These are phyloP conservation scores for Paramecium sexaurelia DNA, from an alignment of 73 alveolate genomes.

Conservation along the genomic window DNA sequence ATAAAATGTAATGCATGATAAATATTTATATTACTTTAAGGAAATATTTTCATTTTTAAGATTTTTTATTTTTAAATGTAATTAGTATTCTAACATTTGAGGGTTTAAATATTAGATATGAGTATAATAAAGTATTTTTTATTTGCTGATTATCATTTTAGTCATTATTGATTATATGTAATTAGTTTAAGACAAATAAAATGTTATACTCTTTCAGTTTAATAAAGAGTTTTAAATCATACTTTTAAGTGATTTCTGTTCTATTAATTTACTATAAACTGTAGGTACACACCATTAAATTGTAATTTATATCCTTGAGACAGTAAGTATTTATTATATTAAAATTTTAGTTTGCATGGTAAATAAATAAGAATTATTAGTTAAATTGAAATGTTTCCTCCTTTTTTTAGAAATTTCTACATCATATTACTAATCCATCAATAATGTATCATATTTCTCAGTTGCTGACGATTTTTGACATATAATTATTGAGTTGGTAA, in stretches of 20 bases:
- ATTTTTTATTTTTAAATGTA: too few species aligned
- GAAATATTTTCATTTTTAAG: background rate
- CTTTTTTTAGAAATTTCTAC: background rate
- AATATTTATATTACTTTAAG: background rate
- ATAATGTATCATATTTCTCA: background rate
- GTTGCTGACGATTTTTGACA: background rate
- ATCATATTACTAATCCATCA: background rate
- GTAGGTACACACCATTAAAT: background rate
- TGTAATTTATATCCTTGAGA: background rate
- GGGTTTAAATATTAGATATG: too few species aligned
- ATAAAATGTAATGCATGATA: background rate
- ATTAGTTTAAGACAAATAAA: background rate
- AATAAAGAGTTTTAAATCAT: too few species aligned
- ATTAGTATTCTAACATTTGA: too few species aligned
- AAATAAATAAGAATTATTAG: background rate
- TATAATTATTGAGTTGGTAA: background rate
- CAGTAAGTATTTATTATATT: background rate
- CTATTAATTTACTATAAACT: background rate
- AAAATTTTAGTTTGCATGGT: background rate
- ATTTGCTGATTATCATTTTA: background rate
- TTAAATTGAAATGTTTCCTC: background rate
- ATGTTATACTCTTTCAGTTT: too few species aligned
- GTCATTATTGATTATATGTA: background rate
- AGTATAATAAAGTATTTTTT: too few species aligned
- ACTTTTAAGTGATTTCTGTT: background rate